A percentile compares a stretch with the other conserved stretches of the same genome.
phyloP scores from a whole-genome alignment of 768 basidiomycete species.

The Pulveroboletus sp. region DNA sequence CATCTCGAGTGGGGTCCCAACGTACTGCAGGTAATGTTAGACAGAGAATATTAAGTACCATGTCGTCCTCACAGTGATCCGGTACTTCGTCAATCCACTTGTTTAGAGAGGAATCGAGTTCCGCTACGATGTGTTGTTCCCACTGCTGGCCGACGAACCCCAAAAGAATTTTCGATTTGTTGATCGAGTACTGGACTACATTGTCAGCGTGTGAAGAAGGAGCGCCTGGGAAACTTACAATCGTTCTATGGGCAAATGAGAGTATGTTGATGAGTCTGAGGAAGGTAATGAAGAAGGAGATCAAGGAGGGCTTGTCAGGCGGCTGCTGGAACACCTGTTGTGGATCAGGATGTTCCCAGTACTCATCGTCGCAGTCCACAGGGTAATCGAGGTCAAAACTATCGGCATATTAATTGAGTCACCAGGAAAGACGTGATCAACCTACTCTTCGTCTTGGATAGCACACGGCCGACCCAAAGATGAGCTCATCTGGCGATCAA shows the following conservation, averaged over 20 bases:
- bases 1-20: slow-evolving; percentile 42
- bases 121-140: slow-evolving; percentile 61
- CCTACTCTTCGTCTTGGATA: slow-evolving; percentile 69
- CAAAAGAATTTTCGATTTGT: slow-evolving; percentile 51
- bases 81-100: slow-evolving; percentile 75
- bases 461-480: slow-evolving; percentile 63
- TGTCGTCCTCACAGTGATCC: slow-evolving; percentile 27
- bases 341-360: slow-evolving; percentile 51
- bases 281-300: slow-evolving; percentile 49
- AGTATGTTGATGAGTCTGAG: slow-evolving; percentile 62
- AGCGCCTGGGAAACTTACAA: slow-evolving; percentile 36
- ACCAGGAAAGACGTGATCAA: neutral
- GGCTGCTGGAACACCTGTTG: slow-evolving; percentile 59
- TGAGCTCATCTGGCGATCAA: slow-evolving; percentile 35
- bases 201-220: neutral
- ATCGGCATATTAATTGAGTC: neutral
- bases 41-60: neutral
- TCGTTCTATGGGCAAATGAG: slow-evolving; percentile 55
- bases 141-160: slow-evolving; percentile 50
- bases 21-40: slow-evolving; percentile 29
- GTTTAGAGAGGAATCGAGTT: slow-evolving; percentile 72
- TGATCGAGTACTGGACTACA: slow-evolving; percentile 59
- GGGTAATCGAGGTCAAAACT: slow-evolving; percentile 62
- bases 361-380: slow-evolving; percentile 66
- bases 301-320: slow-evolving; percentile 45